Base-by-base conservation (phyloP, 345 rosid genomes). In the Arabidopsis thaliana region DNA sequence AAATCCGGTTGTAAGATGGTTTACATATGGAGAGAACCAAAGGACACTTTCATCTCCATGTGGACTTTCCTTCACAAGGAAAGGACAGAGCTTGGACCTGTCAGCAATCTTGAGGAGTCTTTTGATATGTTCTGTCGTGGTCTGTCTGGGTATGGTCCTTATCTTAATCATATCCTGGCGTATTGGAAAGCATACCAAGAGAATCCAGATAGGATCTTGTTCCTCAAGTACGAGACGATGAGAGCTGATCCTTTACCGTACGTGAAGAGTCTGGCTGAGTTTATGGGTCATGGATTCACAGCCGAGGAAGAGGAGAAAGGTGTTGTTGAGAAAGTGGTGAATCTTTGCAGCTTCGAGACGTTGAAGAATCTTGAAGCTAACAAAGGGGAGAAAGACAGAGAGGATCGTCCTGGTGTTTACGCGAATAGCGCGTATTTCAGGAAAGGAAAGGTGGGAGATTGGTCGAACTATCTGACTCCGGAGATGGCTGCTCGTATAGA, bases 361-460 rank as follows among this genome's bases (percentile, higher is more conserved):
- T 36, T 78, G 79, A 85, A 65, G 52, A 71, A 69, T 61, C 69
- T 82, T 50, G 83, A 81, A 37, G 82, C 80, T 30, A 85, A 76
- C 49, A 80, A 58, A 59, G 74, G 34, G 0, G 80, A 84, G 7
- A 64, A 60, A 25, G 74, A 64, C 0, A 59, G 78, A 4, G 52
- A 36, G 2, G 74, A 71, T 20, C 74, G 64, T 8, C 37, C 74
- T 6, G 72, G 44, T 41, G 70, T 55, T 10, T 44, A 32, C 2
- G 34, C 59, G 14, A 80, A 82, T 59, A 74, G 73, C 9, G 69
- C 71, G 1, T 80, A 28, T 25, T 80, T 75, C 6, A 76, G 83
- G 68, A 76, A 84, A 70, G 85, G 83, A 2, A 70, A 70, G 32
- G 85, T 80, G 8, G 85, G 87, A 55, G 87, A 81, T 55, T 85